phyloP scores from a whole-genome alignment of 1,284 basidiomycete species.

The Schizophyllum amplum region DNA sequence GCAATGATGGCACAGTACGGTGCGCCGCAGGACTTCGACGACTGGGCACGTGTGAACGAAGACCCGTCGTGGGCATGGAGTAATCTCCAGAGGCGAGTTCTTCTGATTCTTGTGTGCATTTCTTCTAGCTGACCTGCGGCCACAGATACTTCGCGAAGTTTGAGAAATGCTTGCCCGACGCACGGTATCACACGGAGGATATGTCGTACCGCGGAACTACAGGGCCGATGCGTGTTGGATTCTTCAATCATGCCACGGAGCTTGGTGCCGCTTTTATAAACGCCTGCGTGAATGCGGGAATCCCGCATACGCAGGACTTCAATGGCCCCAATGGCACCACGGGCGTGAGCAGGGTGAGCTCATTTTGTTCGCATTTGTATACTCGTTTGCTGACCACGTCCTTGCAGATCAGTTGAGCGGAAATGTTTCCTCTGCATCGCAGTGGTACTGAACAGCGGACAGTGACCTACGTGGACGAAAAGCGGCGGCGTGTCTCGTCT shows the following conservation, averaged over 20 bases:
- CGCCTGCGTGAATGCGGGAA: conserved; percentile 37
- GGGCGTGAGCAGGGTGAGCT: conserved; percentile 44
- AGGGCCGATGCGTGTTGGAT: conserved; percentile 45
- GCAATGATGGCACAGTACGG: conserved; percentile 64
- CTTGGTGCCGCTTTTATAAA: conserved; percentile 36
- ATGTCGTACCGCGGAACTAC: conserved; percentile 31
- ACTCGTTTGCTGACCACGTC: neutral
- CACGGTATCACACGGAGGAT: conserved; percentile 34
- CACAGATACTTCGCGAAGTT: conserved; percentile 55
- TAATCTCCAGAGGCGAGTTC: conserved; percentile 36
- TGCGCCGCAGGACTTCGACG: conserved; percentile 60
- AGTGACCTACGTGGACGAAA: conserved; percentile 58
- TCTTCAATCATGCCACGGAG: conserved; percentile 28
- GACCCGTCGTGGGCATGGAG: conserved; percentile 59
- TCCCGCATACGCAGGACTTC: conserved; percentile 41
- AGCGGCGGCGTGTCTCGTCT: conserved; percentile 45
- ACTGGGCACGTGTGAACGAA: conserved; percentile 51
- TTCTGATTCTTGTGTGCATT: neutral
- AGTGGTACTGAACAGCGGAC: conserved; percentile 21
- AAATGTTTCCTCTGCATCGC: conserved; percentile 18
- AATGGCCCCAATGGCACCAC: conserved; percentile 40
- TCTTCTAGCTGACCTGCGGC: neutral
- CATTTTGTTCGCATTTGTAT: neutral
- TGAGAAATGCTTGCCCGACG: conserved; percentile 42
- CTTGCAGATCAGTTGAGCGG: neutral